Conservation (phyloP, 2,329 filamentous ascomycete species). For the Ceratocystis cacaofunesta region DNA sequence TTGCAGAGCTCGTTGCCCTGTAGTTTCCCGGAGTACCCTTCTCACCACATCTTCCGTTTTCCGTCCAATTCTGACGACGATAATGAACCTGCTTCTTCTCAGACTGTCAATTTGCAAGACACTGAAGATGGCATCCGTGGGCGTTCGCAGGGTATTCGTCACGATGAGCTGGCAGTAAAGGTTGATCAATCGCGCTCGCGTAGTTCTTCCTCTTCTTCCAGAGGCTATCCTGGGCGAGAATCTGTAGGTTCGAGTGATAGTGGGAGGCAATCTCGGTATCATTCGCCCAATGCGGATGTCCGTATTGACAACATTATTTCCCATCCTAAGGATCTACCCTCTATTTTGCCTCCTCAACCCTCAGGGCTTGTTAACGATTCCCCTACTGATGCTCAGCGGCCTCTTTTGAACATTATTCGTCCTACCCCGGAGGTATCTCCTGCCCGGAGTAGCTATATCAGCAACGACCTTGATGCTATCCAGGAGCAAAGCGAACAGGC, state of each 20-base stretch:
- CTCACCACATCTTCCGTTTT: not conserved
- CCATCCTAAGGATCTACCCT: constrained; percentile 33
- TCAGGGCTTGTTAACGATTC: constrained; percentile 30
- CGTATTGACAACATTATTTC: constrained; percentile 43
- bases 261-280: constrained; percentile 26
- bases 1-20: not conserved
- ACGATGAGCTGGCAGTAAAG: not conserved
- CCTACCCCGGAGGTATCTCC: constrained; percentile 45
- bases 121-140: not conserved
- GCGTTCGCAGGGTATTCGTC: not conserved
- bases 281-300: constrained; percentile 48
- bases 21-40: not conserved
- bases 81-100: not conserved
- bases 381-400: constrained; percentile 40
- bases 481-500: not conserved
- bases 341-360: constrained; percentile 19
- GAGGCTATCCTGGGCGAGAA: not conserved
- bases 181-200: not conserved
- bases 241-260: not conserved
- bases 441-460: constrained; percentile 17
- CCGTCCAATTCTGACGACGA: not conserved
- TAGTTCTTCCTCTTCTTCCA: not conserved
- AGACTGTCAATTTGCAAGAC: not conserved
- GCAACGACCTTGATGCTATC: constrained; percentile 8
- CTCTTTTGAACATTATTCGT: constrained; percentile 44